Base-by-base conservation (phyloP, 2,329 filamentous ascomycete genomes). In the Claviceps paspali region DNA sequence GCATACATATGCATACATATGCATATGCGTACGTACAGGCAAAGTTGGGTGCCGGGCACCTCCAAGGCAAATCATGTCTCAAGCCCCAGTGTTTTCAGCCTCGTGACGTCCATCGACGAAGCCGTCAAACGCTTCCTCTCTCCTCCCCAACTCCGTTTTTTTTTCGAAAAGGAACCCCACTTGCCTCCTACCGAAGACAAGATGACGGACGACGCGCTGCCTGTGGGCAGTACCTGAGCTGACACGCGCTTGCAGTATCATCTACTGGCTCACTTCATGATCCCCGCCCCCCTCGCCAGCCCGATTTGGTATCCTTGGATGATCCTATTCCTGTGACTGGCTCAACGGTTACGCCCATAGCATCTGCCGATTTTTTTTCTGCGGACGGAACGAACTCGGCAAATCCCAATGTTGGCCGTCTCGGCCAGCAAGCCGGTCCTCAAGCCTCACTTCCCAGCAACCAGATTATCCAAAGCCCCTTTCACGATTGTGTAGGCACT, bases 401-500 rank as follows among this genome's bases (percentile, higher is more conserved):
- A 17, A 24, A 22, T 18, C 22, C 27, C 3, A 10, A 14, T 10
- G 5, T 18, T 10, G 21, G 4, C 10, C 21, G 18, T 26, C n/a
- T n/a, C n/a, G 27, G 22, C 6, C 28, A 31, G 11, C 27, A 36
- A 18, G 10, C 11, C 15, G n/a, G 10, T 2, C 11, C 8, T n/a
- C 7, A 15, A 14, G 10, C n/a, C 26, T 19, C 34, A 22, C n/a
- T 8, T 10, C 15, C 17, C 21, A 19, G 19, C 14, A 30, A 38
- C 34, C 5, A 31, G 31, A 1, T 31, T 17, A 40, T 53, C 15
- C 33, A 44, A 21, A 60, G 53, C 36, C 57, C 57, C 2, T 60
- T 60, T 38, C 47, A 44, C 22, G 53, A 56, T 19, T 49, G 45
- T 15, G 33, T 53, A 21, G 54, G 52, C 10, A 49, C 46, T 3